Evolutionary conservation across 2,329 filamentous ascomycete species (phyloP), one percentile per base, ranked within the genome.

Genomic region (Ophiostoma angusticollis): DNA sequence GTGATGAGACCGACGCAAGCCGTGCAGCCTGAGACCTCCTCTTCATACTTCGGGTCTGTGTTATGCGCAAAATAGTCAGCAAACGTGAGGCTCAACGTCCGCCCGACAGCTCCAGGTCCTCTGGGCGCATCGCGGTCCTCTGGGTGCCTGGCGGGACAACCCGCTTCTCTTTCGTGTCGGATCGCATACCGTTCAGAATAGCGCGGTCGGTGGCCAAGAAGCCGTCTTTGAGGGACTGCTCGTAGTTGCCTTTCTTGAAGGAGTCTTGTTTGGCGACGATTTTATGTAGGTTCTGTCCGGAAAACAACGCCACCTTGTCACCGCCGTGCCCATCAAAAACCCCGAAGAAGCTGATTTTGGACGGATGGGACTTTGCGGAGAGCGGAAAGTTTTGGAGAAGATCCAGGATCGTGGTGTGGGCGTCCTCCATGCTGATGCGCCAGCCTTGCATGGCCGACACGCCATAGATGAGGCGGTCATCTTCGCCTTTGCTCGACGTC

Each of bases 371-470:
- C 51, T 80, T 72, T 49, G 76, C 66, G 19, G 74, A 69, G 40
- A 78, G 58, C 44, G 58, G 57, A 42, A 62, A 54, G 42, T 58
- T 54, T 45, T 76, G 68, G 54, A 91, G 75, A 50, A 96, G 76
- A 61, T 96, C 84, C 58, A 98, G 81, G 37, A 96, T 67, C 40
- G 83, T 74, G 45, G 84, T 84, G 65, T 98, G 91, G 47, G 91
- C 79, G 60, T 98, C 91, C 62, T 98, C 91, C 91, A 98, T 98
- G 69, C 84, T 94, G 66, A 98, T 96, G 67, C 91, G 83, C 91
- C 91, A 98, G 69, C 91, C 91, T 65, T 98, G 91, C 91, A 98
- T 98, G 63, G 86, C 86, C 50, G 91, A 98, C 50, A 96, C 78
- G 57, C 91, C 91, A 62, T 84, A 98, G 58, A 91, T 65, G 58